These are phyloP conservation scores for Pseudotsuga menziesii DNA, from an alignment of 75 land plant genomes.

Conservation along the genomic window DNA sequence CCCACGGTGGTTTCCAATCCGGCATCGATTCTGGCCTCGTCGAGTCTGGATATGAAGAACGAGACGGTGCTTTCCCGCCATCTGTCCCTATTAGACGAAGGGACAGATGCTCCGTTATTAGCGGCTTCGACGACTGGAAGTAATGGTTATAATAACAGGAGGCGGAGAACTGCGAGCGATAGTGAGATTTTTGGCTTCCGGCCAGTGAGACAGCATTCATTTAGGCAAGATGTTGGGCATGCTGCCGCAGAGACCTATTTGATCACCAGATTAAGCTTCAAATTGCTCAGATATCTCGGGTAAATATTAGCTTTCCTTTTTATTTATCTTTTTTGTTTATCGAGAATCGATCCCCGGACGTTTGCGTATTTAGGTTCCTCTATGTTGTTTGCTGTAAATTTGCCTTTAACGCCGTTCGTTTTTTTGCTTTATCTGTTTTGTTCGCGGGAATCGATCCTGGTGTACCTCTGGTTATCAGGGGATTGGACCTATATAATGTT, in stretches of 20 bases:
- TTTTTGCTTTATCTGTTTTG: background rate
- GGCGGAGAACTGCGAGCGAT: conserved; percentile 12
- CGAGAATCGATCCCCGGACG: background rate
- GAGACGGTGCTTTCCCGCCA: conserved; percentile 2
- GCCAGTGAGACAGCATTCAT: conserved; percentile 21
- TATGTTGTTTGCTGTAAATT: background rate
- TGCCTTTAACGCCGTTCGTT: background rate
- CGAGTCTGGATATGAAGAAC: background rate
- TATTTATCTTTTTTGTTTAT: background rate
- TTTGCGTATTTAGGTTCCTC: background rate
- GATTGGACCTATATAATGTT: background rate
- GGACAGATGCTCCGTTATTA: background rate
- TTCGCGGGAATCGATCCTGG: background rate
- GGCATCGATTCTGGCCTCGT: background rate
- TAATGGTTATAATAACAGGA: background rate
- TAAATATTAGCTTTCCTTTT: conserved; percentile 11
- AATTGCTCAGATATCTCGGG: conserved; percentile 75
- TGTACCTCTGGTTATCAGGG: background rate
- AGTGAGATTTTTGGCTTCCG: background rate
- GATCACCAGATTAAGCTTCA: conserved; percentile 60
- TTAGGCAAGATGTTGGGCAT: conserved; percentile 53
- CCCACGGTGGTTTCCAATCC: background rate
- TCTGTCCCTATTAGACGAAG: background rate
- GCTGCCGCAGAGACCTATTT: conserved; percentile 84
- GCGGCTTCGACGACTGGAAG: background rate